Base-by-base conservation (phyloP, 2,329 filamentous ascomycete species). In the Septoria petroselini region DNA sequence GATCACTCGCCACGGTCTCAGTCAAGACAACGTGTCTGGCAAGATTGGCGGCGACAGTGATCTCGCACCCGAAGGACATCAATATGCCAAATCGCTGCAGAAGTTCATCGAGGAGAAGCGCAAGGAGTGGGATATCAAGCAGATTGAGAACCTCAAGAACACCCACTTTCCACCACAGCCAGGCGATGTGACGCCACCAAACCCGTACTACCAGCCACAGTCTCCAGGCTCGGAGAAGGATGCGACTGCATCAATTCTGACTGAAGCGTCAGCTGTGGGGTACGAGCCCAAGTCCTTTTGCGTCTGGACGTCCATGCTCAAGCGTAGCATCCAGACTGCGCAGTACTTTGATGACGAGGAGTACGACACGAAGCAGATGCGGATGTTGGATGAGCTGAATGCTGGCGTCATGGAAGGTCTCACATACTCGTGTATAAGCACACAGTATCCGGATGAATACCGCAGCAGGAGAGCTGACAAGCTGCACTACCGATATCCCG, bases 241-340 rank as follows among this genome's bases (percentile, higher is more conserved):
- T 17, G 44, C 35, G 11, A 44, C 21, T 9, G 34, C 48, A 30
- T 54, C 50, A 9, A 38, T 54, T 29, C 29, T 55, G 18, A 53
- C 54, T 17, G 55, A 57, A 7, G 52, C 47, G 12, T 50, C 53
- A n/a, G 53, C 57, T 19, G 48, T 58, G 83, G 23, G 23, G 80
- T 87, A 63, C 43, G 53, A 62, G 48, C 57, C 61, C 11, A 95
- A 95, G 74, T 89, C 89, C 66, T 97, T 96, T 67, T 98, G 93
- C 68, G 88, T 98, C 12, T 98, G 93, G 93, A 96, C 91, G 0
- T 95, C 88, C 2, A 97, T 97, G 91, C 80, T 98, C 56, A 85
- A 87, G 66, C 86, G 93, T 57, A 90, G 88, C 53, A 84, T 93
- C 42, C 83, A 95, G 65, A 94, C 91, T 0, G 90, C 86, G 0